These are phyloP conservation scores for Sorghum bicolor DNA, from an alignment of 176 grass and related monocot genomes.

Conservation along the genomic window DNA sequence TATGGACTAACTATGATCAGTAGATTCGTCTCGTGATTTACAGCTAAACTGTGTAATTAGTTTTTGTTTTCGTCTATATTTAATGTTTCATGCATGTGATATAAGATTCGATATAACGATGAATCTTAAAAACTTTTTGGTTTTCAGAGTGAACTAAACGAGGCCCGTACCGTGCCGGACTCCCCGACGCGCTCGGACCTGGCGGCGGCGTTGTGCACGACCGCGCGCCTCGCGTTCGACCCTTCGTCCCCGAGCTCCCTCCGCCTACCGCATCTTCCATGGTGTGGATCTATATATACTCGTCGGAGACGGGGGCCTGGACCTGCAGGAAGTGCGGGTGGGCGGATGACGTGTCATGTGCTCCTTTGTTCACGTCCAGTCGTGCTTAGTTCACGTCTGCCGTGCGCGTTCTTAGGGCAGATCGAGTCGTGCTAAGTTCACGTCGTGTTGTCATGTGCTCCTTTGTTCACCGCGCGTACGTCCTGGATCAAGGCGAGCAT, in stretches of 20 bases:
- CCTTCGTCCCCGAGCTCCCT: too few relatives aligned
- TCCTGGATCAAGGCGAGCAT: neutral
- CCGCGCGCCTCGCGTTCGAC: neutral
- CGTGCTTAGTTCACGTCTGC: too few relatives aligned
- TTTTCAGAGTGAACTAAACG: too few relatives aligned
- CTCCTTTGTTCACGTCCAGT: too few relatives aligned
- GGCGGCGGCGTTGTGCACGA: neutral
- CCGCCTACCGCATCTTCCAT: neutral
- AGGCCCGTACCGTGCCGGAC: neutral
- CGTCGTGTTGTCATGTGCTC: neutral
- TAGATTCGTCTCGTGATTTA: too few relatives aligned
- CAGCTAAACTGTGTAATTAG: too few relatives aligned
- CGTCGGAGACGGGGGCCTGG: neutral
- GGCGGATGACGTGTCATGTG: too few relatives aligned
- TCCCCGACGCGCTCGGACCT: neutral
- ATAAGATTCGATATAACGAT: too few relatives aligned
- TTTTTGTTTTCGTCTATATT: too few relatives aligned
- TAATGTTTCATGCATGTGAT: too few relatives aligned
- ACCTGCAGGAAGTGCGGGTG: neutral
- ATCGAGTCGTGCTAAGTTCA: neutral
- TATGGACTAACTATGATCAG: too few relatives aligned
- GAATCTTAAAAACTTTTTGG: too few relatives aligned
- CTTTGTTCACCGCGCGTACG: neutral
- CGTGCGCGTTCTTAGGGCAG: neutral
- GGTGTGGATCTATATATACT: conserved; percentile 1